Conservation (phyloP, 164 flowering plant species). For the Stephania cephalantha region DNA sequence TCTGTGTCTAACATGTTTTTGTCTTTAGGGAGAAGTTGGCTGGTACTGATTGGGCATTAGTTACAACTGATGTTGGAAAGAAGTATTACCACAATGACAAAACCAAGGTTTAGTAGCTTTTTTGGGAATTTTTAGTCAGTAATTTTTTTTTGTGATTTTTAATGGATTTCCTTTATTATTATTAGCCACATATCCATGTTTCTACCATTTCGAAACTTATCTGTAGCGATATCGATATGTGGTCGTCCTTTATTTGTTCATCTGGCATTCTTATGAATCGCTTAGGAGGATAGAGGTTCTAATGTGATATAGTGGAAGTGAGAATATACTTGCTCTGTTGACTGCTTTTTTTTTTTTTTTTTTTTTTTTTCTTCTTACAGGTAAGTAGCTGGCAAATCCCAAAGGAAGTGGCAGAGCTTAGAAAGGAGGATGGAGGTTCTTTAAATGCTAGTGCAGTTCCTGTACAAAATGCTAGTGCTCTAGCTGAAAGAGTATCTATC, state of each 20-base stretch:
- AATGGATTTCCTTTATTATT: neutral
- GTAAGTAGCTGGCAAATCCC: slow-evolving; percentile 98
- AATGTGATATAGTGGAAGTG: too few relatives aligned
- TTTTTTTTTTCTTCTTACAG: slow-evolving; percentile 20
- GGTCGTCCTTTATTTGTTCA: neutral
- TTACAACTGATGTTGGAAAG: slow-evolving; percentile 84
- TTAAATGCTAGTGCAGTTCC: slow-evolving; percentile 28
- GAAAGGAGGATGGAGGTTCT: slow-evolving; percentile 50
- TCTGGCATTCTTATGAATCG: neutral
- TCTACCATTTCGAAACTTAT: neutral
- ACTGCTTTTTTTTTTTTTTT: slow-evolving; percentile 1
- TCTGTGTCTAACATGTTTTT: slow-evolving; percentile 5
- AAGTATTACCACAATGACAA: slow-evolving; percentile 77
- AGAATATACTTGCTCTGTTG: neutral
- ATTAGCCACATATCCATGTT: neutral
- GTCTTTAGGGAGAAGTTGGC: slow-evolving; percentile 61
- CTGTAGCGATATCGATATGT: neutral
- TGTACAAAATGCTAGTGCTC: slow-evolving; percentile 28
- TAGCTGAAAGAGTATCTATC: slow-evolving; percentile 46
- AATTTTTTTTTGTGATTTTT: neutral
- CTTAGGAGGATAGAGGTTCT: too few relatives aligned
- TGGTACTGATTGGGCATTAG: slow-evolving; percentile 80
- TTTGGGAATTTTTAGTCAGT: neutral
- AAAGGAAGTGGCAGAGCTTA: slow-evolving; percentile 63
- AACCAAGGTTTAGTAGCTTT: slow-evolving; percentile 53